Conservation (phyloP, 768 basidiomycete species). For the Rhodotorula taiwanensis region DNA sequence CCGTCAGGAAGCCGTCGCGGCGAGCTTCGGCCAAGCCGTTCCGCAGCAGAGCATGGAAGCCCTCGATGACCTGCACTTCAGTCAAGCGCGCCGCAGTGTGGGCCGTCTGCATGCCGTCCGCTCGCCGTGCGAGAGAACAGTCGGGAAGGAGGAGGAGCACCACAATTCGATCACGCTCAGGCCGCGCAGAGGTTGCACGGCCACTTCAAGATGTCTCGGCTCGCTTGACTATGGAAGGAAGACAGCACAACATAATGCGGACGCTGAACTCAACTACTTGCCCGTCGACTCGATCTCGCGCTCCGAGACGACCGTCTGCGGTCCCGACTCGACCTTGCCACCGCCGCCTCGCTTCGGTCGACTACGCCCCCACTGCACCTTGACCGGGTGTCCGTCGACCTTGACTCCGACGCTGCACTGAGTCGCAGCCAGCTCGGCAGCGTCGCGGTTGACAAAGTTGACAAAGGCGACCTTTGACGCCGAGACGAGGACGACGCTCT, state of each 20-base stretch:
- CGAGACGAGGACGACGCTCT: constrained; percentile 76
- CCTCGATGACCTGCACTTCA: constrained; percentile 7
- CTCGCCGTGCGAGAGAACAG: no score
- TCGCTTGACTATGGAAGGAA: no score
- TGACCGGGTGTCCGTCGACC: constrained; percentile 64
- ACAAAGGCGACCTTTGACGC: constrained; percentile 85
- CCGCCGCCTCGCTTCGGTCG: constrained; percentile 44
- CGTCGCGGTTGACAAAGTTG: constrained; percentile 73
- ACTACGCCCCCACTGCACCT: constrained; percentile 84
- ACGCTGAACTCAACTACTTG: no score
- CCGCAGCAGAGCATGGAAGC: constrained; percentile 18
- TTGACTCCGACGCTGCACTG: constrained; percentile 88
- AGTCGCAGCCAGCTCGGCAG: constrained; percentile 82
- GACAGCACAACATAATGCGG: no score
- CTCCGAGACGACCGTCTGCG: constrained; percentile 14
- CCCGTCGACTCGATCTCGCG: constrained; percentile 33
- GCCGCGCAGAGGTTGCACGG: no score
- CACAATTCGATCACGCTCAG: no score
- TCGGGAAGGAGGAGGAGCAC: no score
- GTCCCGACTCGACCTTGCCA: constrained; percentile 53
- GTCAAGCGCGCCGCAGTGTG: not conserved
- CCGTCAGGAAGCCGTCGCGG: constrained; percentile 64
- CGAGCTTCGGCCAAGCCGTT: constrained; percentile 52
- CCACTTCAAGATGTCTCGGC: no score
- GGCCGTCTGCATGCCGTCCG: not conserved